phyloP scores from a whole-genome alignment of 768 basidiomycete genomes.

The Tremella yokohamensis region DNA sequence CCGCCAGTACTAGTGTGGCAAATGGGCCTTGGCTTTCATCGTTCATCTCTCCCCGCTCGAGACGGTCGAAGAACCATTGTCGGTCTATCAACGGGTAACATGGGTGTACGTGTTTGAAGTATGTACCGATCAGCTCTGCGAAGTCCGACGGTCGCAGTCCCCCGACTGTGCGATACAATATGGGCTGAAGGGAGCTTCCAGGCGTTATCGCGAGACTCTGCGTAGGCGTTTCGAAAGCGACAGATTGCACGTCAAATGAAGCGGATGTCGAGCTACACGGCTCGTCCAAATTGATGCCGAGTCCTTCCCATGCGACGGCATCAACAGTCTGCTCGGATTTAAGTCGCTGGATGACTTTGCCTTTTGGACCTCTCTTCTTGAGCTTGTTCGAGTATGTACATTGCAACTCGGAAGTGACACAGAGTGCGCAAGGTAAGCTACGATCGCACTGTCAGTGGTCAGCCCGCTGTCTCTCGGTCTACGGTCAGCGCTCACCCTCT shows the following conservation, averaged over 20 bases:
- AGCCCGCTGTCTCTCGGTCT: neutral
- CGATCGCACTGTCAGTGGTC: slow-evolving; percentile 6
- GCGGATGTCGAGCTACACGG: too few relatives aligned
- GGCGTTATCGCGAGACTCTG: neutral
- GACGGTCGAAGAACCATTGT: slow-evolving; percentile 4
- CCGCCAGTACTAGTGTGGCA: neutral
- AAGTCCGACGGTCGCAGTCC: neutral
- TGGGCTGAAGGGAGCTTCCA: neutral
- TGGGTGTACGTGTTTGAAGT: slow-evolving; percentile 7
- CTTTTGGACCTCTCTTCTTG: slow-evolving; percentile 9
- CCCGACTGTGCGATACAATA: neutral
- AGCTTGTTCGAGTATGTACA: slow-evolving; percentile 3
- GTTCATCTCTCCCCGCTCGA: neutral
- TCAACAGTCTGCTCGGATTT: neutral
- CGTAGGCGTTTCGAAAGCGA: too few relatives aligned
- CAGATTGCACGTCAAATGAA: too few relatives aligned
- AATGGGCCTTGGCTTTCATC: neutral
- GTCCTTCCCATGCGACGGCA: too few relatives aligned
- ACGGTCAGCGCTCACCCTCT: slow-evolving; percentile 4
- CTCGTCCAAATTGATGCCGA: too few relatives aligned
- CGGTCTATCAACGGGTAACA: slow-evolving; percentile 7
- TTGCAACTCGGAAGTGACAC: slow-evolving; percentile 7
- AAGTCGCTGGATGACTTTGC: slow-evolving; percentile 8
- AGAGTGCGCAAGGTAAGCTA: neutral
- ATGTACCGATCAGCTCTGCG: neutral